Conservation (phyloP, 768 basidiomycete species). For the Tulasnella sp. region DNA sequence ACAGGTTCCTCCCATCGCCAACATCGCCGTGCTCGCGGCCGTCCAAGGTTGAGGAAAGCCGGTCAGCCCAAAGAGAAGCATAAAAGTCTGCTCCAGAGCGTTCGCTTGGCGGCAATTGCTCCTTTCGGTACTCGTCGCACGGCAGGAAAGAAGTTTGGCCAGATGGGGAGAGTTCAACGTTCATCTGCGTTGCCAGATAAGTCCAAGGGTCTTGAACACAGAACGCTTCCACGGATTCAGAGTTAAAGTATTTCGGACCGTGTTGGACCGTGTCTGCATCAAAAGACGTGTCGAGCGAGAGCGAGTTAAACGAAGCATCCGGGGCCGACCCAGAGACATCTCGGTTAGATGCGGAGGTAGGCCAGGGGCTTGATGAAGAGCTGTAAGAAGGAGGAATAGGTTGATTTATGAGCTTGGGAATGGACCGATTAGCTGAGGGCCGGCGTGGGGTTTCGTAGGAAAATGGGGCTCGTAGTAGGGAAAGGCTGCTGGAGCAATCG, state of each 20-base stretch:
- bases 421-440: background rate
- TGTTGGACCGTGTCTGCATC: background rate
- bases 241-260: background rate
- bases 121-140: background rate
- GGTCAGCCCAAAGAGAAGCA: background rate
- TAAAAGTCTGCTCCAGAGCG: conserved; percentile 12
- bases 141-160: background rate
- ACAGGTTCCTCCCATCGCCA: background rate
- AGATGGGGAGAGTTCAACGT: background rate
- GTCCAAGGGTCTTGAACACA: background rate
- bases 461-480: background rate
- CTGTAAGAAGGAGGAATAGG: background rate
- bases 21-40: background rate
- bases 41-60: background rate
- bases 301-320: background rate
- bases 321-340: too few species aligned
- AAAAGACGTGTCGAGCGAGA: background rate
- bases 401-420: too few species aligned
- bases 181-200: background rate
- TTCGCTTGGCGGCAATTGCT: background rate
- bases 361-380: background rate
- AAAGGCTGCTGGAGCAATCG: background rate
- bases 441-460: background rate
- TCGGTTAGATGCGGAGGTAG: background rate
- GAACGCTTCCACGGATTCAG: background rate